phyloP scores from a whole-genome alignment of 768 basidiomycete genomes.

The Rhodotorula kratochvilovae region DNA sequence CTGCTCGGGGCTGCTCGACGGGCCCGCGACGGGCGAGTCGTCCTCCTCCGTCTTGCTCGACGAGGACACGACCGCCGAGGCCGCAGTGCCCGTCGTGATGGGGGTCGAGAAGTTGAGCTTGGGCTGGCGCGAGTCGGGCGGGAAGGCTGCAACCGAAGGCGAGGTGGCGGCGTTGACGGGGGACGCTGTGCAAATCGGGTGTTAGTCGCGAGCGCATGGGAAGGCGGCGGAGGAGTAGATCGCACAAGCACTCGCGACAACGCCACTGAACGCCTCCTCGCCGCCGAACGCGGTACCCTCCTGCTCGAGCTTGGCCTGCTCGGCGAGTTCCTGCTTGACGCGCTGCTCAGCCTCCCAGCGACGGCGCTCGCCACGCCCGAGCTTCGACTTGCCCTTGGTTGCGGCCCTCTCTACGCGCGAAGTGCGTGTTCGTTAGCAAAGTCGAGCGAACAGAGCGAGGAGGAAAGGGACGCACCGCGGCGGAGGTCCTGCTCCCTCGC shows the following conservation, averaged over 20 bases:
- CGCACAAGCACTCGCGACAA: background rate
- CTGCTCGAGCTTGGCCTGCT: background rate
- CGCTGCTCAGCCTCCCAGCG: background rate
- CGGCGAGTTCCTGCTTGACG: background rate
- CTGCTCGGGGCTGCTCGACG: too few species aligned
- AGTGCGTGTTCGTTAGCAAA: rapidly evolving
- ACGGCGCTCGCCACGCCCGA: background rate
- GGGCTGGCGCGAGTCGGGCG: too few species aligned
- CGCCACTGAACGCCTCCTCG: background rate
- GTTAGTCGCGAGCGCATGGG: background rate
- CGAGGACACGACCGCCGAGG: too few species aligned
- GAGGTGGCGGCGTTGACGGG: background rate
- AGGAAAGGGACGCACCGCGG: background rate
- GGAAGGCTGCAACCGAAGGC: too few species aligned
- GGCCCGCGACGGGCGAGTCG: too few species aligned
- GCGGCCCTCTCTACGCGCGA: background rate
- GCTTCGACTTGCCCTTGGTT: too few species aligned
- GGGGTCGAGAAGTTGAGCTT: too few species aligned
- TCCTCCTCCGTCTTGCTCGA: too few species aligned
- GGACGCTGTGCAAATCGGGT: background rate
- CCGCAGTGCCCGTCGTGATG: too few species aligned
- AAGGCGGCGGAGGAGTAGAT: background rate
- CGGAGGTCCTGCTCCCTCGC: background rate
- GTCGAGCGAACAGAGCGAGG: background rate
- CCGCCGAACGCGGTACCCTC: background rate